phyloP scores from a whole-genome alignment of 768 basidiomycete species.

The Rhizopogon vulgaris region DNA sequence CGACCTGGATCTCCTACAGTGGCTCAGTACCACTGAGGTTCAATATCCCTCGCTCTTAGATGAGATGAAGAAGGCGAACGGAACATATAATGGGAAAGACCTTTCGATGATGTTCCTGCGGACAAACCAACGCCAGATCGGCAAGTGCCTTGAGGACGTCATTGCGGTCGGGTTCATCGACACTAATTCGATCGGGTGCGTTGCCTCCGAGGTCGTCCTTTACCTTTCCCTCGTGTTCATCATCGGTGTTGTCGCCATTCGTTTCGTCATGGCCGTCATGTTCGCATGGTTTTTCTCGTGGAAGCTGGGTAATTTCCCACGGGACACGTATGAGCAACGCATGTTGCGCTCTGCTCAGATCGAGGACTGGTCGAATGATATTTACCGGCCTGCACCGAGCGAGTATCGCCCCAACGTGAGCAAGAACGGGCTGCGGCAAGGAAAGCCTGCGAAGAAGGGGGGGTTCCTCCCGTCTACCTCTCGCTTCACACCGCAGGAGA shows the following conservation, averaged over 20 bases:
- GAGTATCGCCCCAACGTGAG: conserved; percentile 84
- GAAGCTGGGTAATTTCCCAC: conserved; percentile 88
- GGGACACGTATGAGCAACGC: conserved; percentile 88
- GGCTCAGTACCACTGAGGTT: conserved; percentile 79
- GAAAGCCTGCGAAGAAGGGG: conserved; percentile 47
- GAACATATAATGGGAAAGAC: conserved; percentile 76
- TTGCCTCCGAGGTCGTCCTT: conserved; percentile 91
- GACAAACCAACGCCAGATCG: conserved; percentile 58
- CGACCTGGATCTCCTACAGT: conserved; percentile 78
- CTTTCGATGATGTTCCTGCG: conserved; percentile 83
- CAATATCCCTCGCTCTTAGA: conserved; percentile 82
- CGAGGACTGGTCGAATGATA: conserved; percentile 94
- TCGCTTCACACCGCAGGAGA: conserved; percentile 71
- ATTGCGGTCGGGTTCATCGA: conserved; percentile 91
- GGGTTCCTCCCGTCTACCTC: conserved; percentile 65
- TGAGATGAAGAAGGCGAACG: conserved; percentile 59
- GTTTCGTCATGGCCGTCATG: conserved; percentile 93
- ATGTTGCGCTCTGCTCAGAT: conserved; percentile 88
- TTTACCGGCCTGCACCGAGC: conserved; percentile 89
- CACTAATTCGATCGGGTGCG: conserved; percentile 90
- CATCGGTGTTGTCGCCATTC: conserved; percentile 91
- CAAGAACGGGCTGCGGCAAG: conserved; percentile 54
- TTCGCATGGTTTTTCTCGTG: conserved; percentile 99
- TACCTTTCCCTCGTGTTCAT: conserved; percentile 96
- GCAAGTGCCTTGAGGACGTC: conserved; percentile 81